Conservation (phyloP, 2,329 filamentous ascomycete genomes). For the Hymenoscyphus albidus region DNA sequence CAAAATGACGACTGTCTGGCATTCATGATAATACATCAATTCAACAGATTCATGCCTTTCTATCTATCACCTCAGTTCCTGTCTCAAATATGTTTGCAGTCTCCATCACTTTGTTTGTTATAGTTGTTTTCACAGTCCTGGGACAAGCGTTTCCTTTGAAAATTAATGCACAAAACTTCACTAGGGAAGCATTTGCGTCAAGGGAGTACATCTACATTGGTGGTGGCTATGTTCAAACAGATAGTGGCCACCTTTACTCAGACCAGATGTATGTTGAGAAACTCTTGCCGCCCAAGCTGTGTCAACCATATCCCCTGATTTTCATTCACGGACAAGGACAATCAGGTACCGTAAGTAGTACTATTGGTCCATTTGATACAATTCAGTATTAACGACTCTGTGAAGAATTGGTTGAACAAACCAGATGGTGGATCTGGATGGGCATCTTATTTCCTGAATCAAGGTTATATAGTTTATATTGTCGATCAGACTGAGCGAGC, state of each 20-base stretch:
- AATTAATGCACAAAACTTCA: not conserved
- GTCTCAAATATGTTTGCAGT: slow-evolving; percentile 7
- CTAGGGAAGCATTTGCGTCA: slow-evolving; percentile 7
- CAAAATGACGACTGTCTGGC: not conserved
- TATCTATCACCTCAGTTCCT: not conserved
- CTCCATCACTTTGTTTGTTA: not conserved
- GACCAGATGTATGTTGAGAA: slow-evolving; percentile 53
- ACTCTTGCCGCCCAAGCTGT: slow-evolving; percentile 35
- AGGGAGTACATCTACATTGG: slow-evolving; percentile 30
- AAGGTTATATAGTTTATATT: slow-evolving; percentile 46
- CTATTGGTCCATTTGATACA: not conserved
- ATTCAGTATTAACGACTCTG: not conserved
- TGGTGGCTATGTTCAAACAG: slow-evolving; percentile 24
- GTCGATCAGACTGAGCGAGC: slow-evolving; percentile 30
- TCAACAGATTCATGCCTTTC: not conserved
- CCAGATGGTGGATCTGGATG: slow-evolving; percentile 45
- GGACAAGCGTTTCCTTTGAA: not conserved
- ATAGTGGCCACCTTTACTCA: slow-evolving; percentile 14
- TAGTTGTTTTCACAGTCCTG: not conserved
- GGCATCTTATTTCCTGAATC: slow-evolving; percentile 44
- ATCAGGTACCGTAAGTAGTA: slow-evolving; percentile 27
- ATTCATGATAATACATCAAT: not conserved
- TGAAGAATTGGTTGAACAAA: slow-evolving; percentile 44
- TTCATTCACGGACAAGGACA: slow-evolving; percentile 30
- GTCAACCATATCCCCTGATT: slow-evolving; percentile 25